These are phyloP conservation scores for Trichophyton equinum DNA, from an alignment of 2,329 filamentous ascomycete genomes.

Conservation along the genomic window DNA sequence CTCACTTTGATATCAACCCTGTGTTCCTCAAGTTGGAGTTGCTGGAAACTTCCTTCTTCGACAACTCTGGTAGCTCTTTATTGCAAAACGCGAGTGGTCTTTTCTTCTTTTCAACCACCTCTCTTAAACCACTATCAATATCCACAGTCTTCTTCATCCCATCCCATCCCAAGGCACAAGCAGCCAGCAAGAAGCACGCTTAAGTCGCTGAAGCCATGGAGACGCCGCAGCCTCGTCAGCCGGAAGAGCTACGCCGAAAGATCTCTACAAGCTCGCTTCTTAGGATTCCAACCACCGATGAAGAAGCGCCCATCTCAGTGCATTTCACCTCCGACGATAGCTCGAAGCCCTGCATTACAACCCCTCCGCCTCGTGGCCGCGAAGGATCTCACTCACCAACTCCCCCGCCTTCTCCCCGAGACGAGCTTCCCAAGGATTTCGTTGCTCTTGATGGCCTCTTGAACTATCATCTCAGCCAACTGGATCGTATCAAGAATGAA, in stretches of 20 bases:
- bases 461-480: slow-evolving; percentile 20
- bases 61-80: not conserved
- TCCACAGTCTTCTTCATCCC: not conserved
- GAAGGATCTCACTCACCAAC: slow-evolving; percentile 2
- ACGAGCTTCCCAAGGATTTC: slow-evolving; percentile 13
- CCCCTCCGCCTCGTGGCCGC: slow-evolving; percentile 1
- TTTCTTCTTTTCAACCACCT: not conserved
- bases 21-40: not conserved
- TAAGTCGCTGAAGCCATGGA: not conserved
- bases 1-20: not conserved
- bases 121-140: not conserved
- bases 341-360: not conserved
- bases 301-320: not conserved
- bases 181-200: not conserved
- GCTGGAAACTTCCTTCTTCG: slow-evolving; percentile 1
- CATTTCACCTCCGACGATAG: not conserved
- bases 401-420: slow-evolving; percentile 4
- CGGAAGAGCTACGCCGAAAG: slow-evolving; percentile 5
- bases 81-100: not conserved
- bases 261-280: slow-evolving; percentile 7
- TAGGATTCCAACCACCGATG: not conserved
- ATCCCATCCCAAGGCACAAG: not conserved
- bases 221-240: not conserved
- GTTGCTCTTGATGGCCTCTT: slow-evolving; percentile 16
- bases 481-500: slow-evolving; percentile 19